Evolutionary conservation across 225 moss, liverwort and hornwort species (phyloP), one percentile per base, ranked within the genome.

Genomic region (Pleurozium schreberi): DNA sequence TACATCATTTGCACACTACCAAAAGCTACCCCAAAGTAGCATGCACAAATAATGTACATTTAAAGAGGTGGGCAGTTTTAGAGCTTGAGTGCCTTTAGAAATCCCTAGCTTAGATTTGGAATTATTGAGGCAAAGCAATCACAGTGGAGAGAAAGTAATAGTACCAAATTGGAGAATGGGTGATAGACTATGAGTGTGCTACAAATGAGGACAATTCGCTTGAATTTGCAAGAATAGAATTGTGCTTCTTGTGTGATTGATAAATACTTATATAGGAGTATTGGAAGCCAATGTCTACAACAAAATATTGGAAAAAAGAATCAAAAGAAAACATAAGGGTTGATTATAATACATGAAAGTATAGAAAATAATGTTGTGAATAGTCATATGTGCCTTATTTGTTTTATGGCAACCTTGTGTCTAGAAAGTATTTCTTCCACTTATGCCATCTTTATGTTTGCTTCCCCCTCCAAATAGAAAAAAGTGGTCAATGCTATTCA

Each of bases 391-490:
- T 69, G 70, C 0, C 0, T 1, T 27, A 70, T 42, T 42, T 70
- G 1, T n/a, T 15, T 7, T 14, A 3, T 0, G 0, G 5, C 16
- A 9, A 42, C 5, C 26, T 70, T 25, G 14, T 42, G 42, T 40
- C 8, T 0, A 14, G 0, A 14, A 25, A 70, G 14, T 26, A 5
- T 14, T 15, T 27, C 8, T n/a, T 27, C 15, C 1, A 23, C 13
- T 40, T 69, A 40, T 23, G 0, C 13, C 13, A 23, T 69, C 25
- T 69, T 25, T 69, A 3, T 25, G 5, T 42, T n/a, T 22, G 8
- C 1, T 23, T 7, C n/a, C n/a, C 40, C 14, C 2, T 49, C 9
- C 49, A 49, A 6, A 0, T 1, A 19, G 3, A 34, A 3, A 4
- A 34, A 67, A 22, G 2, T 23, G 68, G 68, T 23, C 7, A 25